A percentile compares a stretch with the other conserved stretches of the same genome.
Evolutionary conservation across 1,139 yeast genomes (phyloP).

Genomic region (Diutina neorugosa): DNA sequence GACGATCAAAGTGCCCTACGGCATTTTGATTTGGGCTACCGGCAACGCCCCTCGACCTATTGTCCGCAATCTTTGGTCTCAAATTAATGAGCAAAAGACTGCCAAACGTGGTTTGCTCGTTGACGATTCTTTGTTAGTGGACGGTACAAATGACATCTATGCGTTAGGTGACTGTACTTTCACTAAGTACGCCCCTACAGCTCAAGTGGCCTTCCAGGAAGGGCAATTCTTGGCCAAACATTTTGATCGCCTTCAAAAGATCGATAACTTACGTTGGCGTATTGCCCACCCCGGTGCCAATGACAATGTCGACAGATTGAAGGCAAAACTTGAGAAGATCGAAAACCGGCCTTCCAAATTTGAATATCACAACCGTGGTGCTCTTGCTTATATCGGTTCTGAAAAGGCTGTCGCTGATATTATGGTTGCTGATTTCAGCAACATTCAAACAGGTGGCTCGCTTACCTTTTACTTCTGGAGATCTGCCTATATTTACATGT

Average conservation of each 20-base stretch:
- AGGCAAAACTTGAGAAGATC: constrained; percentile 27
- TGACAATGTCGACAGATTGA: constrained; percentile 26
- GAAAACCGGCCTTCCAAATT: constrained; percentile 44
- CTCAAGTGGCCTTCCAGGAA: constrained; percentile 95
- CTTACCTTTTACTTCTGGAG: constrained; percentile 90
- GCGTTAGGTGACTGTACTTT: constrained; percentile 93
- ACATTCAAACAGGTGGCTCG: constrained; percentile 72
- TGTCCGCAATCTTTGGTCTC: constrained; percentile 51
- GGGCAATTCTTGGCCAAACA: constrained; percentile 70
- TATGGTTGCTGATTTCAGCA: constrained; percentile 79
- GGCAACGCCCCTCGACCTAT: constrained; percentile 88
- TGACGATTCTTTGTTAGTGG: constrained; percentile 59
- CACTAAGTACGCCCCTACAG: constrained; percentile 89
- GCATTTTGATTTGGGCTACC: constrained; percentile 92
- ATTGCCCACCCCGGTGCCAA: constrained; percentile 18
- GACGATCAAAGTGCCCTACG: constrained; percentile 66
- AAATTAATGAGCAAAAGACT: constrained; percentile 71
- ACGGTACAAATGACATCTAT: constrained; percentile 75
- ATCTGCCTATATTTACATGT: constrained; percentile 86
- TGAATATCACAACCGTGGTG: constrained; percentile 57
- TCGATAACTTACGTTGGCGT: constrained; percentile 44
- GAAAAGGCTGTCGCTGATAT: constrained; percentile 92
- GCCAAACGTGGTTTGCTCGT: constrained; percentile 86
- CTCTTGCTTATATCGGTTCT: constrained; percentile 74
- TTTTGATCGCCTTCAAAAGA: constrained; percentile 57